Conservation (phyloP, 2,329 filamentous ascomycete genomes). For the Apiospora malaysiana region DNA sequence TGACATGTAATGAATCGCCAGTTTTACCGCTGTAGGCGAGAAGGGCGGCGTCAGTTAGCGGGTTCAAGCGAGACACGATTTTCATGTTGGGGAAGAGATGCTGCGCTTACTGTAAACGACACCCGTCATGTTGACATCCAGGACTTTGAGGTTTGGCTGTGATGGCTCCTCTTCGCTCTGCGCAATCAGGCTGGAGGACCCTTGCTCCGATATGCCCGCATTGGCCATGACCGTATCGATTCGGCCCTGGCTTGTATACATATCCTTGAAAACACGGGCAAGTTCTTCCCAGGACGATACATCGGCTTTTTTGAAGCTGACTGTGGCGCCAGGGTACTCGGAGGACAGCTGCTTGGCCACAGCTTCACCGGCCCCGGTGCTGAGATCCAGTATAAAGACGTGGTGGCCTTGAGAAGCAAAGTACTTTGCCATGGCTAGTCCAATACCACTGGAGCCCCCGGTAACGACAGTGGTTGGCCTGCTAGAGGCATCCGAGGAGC, state of each 20-base stretch:
- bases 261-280: slow-evolving; percentile 41
- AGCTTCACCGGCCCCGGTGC: slow-evolving; percentile 32
- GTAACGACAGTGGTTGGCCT: slow-evolving; percentile 35
- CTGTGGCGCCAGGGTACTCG: slow-evolving; percentile 33
- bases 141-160: slow-evolving; percentile 33
- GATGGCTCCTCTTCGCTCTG: slow-evolving; percentile 31
- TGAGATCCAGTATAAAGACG: slow-evolving; percentile 43
- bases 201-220: slow-evolving; percentile 53
- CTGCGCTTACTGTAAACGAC: slow-evolving; percentile 49
- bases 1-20: slow-evolving; percentile 56
- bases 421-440: slow-evolving; percentile 41
- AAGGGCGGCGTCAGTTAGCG: background rate
- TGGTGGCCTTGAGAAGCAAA: slow-evolving; percentile 42
- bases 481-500: too few species aligned
- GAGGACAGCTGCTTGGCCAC: slow-evolving; percentile 34
- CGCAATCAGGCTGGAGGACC: slow-evolving; percentile 34
- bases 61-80: background rate
- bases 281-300: slow-evolving; percentile 46
- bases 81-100: background rate
- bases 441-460: slow-evolving; percentile 45
- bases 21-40: slow-evolving; percentile 48
- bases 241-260: slow-evolving; percentile 39
- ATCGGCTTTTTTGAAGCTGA: slow-evolving; percentile 43
- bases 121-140: slow-evolving; percentile 46
- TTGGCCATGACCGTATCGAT: slow-evolving; percentile 57